Evolutionary conservation across 345 rosid genomes (phyloP).

Genomic region (Boechera divaricarpa): DNA sequence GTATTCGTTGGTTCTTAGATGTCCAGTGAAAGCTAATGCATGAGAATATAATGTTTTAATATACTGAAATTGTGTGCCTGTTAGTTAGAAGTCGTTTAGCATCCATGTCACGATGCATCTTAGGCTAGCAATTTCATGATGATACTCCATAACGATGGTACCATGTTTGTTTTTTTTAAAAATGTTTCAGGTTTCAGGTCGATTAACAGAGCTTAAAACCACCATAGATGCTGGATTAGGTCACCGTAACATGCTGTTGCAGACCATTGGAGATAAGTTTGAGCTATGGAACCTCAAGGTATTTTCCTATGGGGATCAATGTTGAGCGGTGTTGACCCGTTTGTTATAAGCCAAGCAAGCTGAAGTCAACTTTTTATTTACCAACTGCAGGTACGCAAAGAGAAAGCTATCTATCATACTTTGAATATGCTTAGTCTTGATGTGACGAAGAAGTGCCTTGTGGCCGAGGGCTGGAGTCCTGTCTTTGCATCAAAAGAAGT

Average conservation of each 20-base stretch:
- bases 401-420: constrained; percentile 84
- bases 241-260: constrained; percentile 66
- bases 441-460: constrained; percentile 92
- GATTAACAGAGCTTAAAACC: constrained; percentile 71
- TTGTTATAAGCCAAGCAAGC: background rate
- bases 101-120: constrained; percentile 9
- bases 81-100: constrained; percentile 3
- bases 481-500: constrained; percentile 90
- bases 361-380: constrained; percentile 21
- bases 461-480: constrained; percentile 95
- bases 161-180: background rate
- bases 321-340: constrained; percentile 16
- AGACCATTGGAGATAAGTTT: constrained; percentile 67
- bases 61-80: constrained; percentile 3
- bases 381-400: constrained; percentile 72
- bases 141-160: constrained; percentile 2
- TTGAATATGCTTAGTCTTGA: constrained; percentile 93
- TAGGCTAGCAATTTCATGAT: constrained; percentile 10
- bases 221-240: constrained; percentile 70
- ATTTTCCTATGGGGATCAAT: constrained; percentile 2
- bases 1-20: constrained; percentile 10
- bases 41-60: constrained; percentile 16
- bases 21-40: constrained; percentile 1
- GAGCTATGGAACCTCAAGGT: constrained; percentile 81
- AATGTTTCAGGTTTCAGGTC: constrained; percentile 67